Conservation (phyloP, 202 grass and related monocot species). For the Thinopyrum obtusiflorum region DNA sequence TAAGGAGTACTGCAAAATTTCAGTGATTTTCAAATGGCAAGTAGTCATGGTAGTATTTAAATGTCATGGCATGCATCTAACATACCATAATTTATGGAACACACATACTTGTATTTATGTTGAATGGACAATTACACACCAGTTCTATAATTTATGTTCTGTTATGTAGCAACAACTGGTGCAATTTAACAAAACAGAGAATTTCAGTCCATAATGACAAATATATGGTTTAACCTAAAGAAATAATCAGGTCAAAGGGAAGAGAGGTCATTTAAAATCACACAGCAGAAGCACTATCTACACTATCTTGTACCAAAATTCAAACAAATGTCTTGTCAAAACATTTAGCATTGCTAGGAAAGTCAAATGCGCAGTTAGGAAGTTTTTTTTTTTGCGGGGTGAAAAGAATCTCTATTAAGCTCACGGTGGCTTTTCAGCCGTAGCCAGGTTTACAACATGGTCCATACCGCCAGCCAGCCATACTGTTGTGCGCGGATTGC, state of each 20-base stretch:
- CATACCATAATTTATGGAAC: not conserved
- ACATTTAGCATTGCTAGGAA: not conserved
- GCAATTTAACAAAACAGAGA: not conserved
- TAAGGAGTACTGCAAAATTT: too few relatives aligned
- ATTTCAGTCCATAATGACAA: not conserved
- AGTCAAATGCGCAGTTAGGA: not conserved
- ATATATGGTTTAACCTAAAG: not conserved
- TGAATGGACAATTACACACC: not conserved
- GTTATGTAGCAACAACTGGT: not conserved
- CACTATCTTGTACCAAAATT: not conserved
- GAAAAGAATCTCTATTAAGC: too few relatives aligned
- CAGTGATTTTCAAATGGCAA: not conserved
- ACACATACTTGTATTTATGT: not conserved
- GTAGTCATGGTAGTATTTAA: not conserved
- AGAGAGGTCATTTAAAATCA: not conserved
- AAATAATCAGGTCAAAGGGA: not conserved
- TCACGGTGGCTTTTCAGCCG: too few relatives aligned
- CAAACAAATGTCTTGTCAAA: not conserved
- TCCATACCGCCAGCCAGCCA: too few relatives aligned
- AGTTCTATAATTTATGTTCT: not conserved
- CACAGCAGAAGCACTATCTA: not conserved
- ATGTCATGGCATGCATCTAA: not conserved
- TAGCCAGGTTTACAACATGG: too few relatives aligned
- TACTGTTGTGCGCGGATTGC: too few relatives aligned
- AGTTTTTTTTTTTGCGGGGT: too few relatives aligned